Conservation (phyloP, 192 early-diverging fungal genomes). For the Chytriomyces confervae region DNA sequence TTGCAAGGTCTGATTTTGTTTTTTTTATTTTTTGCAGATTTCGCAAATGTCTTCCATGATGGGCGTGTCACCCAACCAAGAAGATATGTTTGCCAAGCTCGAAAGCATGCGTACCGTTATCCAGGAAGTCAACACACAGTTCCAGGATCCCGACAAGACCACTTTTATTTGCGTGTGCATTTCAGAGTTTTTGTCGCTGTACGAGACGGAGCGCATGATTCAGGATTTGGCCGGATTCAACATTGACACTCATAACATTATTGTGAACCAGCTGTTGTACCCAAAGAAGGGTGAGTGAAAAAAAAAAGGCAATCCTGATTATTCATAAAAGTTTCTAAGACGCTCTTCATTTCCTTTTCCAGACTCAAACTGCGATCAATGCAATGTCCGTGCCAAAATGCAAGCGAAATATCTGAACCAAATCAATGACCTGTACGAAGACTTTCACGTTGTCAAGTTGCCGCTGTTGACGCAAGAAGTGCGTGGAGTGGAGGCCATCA, state of each 20-base stretch:
- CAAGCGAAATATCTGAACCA: constrained; percentile 99
- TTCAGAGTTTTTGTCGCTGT: constrained; percentile 98
- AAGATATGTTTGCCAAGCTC: constrained; percentile 95
- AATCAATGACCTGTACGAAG: constrained; percentile 98
- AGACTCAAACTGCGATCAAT: constrained; percentile 67
- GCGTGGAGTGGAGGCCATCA: constrained; percentile 91
- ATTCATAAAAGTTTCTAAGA: constrained; percentile 8
- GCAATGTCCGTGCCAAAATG: constrained; percentile 94
- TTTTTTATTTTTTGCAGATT: constrained; percentile 10
- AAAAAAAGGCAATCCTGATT: background rate
- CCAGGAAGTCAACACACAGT: constrained; percentile 98
- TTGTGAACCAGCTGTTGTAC: constrained; percentile 97
- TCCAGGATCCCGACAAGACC: constrained; percentile 99
- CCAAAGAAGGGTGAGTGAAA: constrained; percentile 74
- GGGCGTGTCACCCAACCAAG: constrained; percentile 72
- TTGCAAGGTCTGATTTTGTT: background rate
- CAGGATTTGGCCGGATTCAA: constrained; percentile 97
- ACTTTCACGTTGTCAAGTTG: constrained; percentile 95
- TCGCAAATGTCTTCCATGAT: constrained; percentile 84
- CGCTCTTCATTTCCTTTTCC: background rate
- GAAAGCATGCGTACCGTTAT: constrained; percentile 96
- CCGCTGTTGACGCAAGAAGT: constrained; percentile 97
- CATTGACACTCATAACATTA: constrained; percentile 99
- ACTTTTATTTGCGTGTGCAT: constrained; percentile 99
- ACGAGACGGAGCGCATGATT: constrained; percentile 99